Evolutionary conservation across 2,329 filamentous ascomycete genomes (phyloP).

Genomic region (Metarhizium robertsii): DNA sequence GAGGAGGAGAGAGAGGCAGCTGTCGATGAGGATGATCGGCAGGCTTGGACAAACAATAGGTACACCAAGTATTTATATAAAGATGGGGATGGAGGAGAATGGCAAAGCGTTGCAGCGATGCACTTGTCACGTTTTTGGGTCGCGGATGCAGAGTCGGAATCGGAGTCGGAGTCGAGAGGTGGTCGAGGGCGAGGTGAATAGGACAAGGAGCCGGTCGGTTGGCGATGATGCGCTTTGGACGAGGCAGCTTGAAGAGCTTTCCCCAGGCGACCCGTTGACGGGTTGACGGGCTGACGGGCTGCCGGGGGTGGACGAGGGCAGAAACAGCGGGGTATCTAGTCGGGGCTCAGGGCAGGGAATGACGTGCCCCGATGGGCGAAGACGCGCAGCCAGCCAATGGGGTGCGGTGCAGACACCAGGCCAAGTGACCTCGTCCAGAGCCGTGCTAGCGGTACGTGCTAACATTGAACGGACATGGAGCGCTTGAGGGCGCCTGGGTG

Average conservation of each 20-base stretch:
- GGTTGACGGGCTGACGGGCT: no score
- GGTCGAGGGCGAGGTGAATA: neutral
- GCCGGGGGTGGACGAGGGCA: neutral
- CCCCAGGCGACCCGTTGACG: neutral
- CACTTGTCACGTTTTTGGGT: neutral
- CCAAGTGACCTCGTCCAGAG: neutral
- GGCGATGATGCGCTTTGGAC: neutral
- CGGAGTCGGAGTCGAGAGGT: neutral
- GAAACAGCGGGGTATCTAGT: neutral
- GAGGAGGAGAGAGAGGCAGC: neutral
- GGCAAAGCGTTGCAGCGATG: neutral
- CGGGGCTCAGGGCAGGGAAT: neutral
- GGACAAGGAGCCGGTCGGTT: neutral
- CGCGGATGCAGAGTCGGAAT: neutral
- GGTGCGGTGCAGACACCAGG: neutral
- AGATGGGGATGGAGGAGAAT: neutral
- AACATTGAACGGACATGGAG: no score
- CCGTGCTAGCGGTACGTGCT: neutral
- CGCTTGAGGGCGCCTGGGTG: no score
- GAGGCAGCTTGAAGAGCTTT: neutral
- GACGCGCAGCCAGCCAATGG: neutral
- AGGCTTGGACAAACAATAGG: neutral
- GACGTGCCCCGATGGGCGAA: neutral
- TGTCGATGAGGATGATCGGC: neutral
- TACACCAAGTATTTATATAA: neutral